Evolutionary conservation across 805 yeast species (phyloP).

Genomic region (Limtongia smithiae): DNA sequence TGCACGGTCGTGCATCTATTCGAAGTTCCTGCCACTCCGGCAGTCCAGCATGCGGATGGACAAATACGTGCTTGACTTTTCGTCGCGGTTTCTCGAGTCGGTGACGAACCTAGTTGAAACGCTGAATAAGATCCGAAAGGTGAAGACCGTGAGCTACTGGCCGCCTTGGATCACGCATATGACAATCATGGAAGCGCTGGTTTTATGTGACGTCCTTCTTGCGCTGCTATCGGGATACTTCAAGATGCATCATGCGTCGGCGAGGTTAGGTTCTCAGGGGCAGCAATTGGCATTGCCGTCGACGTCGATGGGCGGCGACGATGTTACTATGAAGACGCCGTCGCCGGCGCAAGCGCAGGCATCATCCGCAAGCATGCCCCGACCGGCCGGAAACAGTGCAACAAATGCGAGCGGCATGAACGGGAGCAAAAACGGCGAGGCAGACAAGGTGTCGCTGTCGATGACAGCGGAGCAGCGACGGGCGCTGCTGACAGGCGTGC

Average conservation of each 20-base stretch:
- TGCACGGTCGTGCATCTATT: constrained; percentile 3
- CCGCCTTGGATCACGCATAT: constrained; percentile 20
- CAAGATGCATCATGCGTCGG: neutral
- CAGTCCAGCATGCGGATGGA: neutral
- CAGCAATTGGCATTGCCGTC: neutral
- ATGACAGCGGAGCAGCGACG: constrained; percentile 2
- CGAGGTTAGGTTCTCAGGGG: neutral
- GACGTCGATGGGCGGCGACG: neutral
- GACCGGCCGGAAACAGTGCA: too few species aligned
- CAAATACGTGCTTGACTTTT: neutral
- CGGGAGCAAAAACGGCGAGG: too few species aligned
- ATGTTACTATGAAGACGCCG: neutral
- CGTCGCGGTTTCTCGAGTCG: constrained; percentile 11
- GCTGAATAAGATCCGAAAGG: neutral
- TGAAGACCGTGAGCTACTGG: constrained; percentile 7
- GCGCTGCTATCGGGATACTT: constrained; percentile 3
- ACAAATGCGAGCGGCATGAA: too few species aligned
- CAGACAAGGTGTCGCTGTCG: neutral
- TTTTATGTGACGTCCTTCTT: constrained; percentile 10
- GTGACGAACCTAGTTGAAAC: neutral
- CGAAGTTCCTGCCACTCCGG: constrained; percentile 13
- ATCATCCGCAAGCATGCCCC: too few species aligned
- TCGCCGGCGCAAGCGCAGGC: neutral
- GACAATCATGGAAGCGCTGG: constrained; percentile 4
- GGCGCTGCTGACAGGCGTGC: constrained; percentile 1